Conservation (phyloP, 2,329 filamentous ascomycete genomes). For the Juglanconis oblonga region DNA sequence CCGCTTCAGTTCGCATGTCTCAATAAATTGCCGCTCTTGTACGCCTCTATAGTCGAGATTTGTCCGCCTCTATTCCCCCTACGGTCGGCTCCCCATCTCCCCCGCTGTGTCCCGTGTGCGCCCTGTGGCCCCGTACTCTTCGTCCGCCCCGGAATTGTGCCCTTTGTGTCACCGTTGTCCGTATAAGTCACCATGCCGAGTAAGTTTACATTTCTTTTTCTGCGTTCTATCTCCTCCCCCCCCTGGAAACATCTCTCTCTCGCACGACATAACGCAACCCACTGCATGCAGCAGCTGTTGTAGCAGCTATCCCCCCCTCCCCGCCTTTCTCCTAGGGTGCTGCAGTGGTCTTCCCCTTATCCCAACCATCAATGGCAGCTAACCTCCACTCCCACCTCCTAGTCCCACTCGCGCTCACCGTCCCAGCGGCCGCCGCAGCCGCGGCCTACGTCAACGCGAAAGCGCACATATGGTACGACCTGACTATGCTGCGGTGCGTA, state of each 20-base stretch:
- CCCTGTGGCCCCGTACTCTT: background rate
- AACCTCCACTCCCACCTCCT: slow-evolving; percentile 6
- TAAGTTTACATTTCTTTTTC: background rate
- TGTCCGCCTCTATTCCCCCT: background rate
- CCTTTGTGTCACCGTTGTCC: background rate
- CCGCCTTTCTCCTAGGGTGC: background rate
- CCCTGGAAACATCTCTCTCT: background rate
- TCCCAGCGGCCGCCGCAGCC: slow-evolving; percentile 62
- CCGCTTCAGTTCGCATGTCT: background rate
- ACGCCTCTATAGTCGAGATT: background rate
- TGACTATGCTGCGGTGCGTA: slow-evolving; percentile 53
- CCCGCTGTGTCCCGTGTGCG: background rate
- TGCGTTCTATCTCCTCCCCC: background rate
- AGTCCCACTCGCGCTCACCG: slow-evolving; percentile 53
- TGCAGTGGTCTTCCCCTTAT: background rate
- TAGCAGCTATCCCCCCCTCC: background rate
- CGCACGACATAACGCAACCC: background rate
- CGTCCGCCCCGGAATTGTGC: background rate
- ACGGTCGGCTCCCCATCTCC: background rate
- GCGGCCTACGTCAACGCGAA: slow-evolving; percentile 79
- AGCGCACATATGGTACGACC: slow-evolving; percentile 65
- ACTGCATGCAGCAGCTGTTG: background rate
- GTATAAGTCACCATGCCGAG: slow-evolving; percentile 11
- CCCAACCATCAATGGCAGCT: slow-evolving; percentile 5
- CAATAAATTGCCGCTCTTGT: background rate